A percentile compares a stretch with the other conserved stretches of the same genome.
These are phyloP conservation scores for Erythrobasidium yunnanense DNA, from an alignment of 768 basidiomycete genomes.

Conservation along the genomic window DNA sequence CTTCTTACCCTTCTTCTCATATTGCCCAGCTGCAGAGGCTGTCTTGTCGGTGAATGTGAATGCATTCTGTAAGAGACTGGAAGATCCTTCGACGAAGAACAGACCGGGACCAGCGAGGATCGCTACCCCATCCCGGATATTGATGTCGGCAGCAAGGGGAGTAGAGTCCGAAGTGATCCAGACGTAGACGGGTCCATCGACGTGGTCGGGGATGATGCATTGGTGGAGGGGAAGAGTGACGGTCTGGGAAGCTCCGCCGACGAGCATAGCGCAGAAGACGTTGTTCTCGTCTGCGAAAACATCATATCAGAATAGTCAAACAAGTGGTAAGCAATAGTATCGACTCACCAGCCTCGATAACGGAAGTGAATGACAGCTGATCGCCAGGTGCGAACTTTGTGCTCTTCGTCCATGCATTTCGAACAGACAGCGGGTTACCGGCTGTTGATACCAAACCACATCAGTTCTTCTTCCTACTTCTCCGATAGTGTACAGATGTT, in stretches of 20 bases:
- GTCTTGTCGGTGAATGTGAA: neutral
- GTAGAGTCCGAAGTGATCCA: slow-evolving; percentile 52
- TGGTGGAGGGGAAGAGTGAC: slow-evolving; percentile 52
- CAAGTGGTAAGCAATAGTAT: too few species aligned
- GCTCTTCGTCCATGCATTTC: neutral
- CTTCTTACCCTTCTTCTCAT: neutral
- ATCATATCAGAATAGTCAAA: neutral
- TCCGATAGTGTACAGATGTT: neutral
- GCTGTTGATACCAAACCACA: neutral
- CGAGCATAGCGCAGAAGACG: slow-evolving; percentile 64
- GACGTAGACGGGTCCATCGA: slow-evolving; percentile 66
- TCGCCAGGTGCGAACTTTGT: neutral
- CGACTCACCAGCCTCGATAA: neutral
- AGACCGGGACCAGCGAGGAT: slow-evolving; percentile 58
- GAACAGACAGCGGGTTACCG: slow-evolving; percentile 31
- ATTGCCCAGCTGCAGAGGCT: neutral
- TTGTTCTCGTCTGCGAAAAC: slow-evolving; percentile 17
- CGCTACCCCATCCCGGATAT: slow-evolving; percentile 48
- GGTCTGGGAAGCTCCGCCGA: slow-evolving; percentile 52
- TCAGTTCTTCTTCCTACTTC: neutral
- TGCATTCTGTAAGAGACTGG: neutral
- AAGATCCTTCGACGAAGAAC: neutral
- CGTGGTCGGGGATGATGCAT: slow-evolving; percentile 56
- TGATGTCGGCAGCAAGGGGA: slow-evolving; percentile 56
- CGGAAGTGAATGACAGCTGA: neutral